These are phyloP conservation scores for Kockiozyma suomiensis DNA, from an alignment of 805 yeast genomes.

Conservation along the genomic window DNA sequence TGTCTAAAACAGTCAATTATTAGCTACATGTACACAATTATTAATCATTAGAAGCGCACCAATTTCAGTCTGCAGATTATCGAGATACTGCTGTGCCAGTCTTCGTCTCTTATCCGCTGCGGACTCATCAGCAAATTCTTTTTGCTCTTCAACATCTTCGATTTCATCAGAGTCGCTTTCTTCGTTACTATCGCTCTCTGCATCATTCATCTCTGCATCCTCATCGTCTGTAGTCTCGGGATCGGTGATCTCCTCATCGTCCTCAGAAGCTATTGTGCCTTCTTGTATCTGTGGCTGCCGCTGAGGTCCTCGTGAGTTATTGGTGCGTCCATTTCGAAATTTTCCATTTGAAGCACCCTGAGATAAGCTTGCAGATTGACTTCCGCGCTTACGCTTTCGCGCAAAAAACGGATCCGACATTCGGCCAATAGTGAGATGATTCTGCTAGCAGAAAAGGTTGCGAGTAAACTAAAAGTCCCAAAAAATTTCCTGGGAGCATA, in stretches of 20 bases:
- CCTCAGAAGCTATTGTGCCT: constrained; percentile 9
- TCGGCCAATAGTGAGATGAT: neutral
- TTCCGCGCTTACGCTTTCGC: constrained; percentile 29
- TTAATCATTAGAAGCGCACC: constrained; percentile 14
- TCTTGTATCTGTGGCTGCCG: constrained; percentile 2
- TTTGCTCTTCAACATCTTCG: constrained; percentile 45
- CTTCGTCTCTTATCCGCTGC: constrained; percentile 94
- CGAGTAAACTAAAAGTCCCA: no score
- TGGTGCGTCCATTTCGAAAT: neutral
- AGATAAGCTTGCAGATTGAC: neutral
- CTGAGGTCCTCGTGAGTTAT: neutral
- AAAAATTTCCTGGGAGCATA: neutral
- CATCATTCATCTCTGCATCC: constrained; percentile 8
- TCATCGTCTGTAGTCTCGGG: constrained; percentile 28
- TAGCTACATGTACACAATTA: neutral
- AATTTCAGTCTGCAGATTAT: constrained; percentile 65
- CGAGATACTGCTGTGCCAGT: constrained; percentile 88
- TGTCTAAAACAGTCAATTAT: constrained; percentile 42
- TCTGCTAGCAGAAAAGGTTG: neutral
- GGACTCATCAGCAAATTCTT: constrained; percentile 52
- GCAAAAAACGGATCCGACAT: constrained; percentile 34
- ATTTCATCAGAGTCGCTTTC: constrained; percentile 36
- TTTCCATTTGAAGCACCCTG: neutral
- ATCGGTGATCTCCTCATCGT: constrained; percentile 37
- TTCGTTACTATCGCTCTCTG: constrained; percentile 36